Conservation (phyloP, 2,329 filamentous ascomycete genomes). For the Penicillium sp. region DNA sequence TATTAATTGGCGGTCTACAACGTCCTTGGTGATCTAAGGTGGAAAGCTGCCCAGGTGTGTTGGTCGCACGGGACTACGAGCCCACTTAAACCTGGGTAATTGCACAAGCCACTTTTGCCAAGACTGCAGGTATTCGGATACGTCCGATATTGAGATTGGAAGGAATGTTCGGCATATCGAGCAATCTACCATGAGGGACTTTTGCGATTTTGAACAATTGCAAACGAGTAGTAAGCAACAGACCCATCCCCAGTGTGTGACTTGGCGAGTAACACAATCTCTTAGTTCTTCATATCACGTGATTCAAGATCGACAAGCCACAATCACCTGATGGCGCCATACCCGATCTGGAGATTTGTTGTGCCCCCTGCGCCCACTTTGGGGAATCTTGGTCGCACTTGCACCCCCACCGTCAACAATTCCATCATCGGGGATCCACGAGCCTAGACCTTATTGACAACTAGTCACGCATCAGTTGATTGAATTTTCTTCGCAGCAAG, state of each 20-base stretch:
- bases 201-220: neutral
- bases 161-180: neutral
- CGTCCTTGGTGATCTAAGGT: neutral
- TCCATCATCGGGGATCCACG: slow-evolving; percentile 17
- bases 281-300: slow-evolving; percentile 3
- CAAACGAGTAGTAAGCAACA: neutral
- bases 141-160: neutral
- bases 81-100: slow-evolving; percentile 11
- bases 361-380: slow-evolving; percentile 24
- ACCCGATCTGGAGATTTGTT: slow-evolving; percentile 44
- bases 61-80: slow-evolving; percentile 26
- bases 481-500: neutral
- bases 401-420: slow-evolving; percentile 27
- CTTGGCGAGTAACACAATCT: neutral
- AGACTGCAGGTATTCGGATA: slow-evolving; percentile 9
- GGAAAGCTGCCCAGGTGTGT: neutral
- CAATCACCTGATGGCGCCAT: slow-evolving; percentile 28
- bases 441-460: neutral
- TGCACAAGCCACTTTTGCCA: slow-evolving; percentile 14
- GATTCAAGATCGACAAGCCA: slow-evolving; percentile 24
- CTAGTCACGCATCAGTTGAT: neutral
- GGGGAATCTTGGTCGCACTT: slow-evolving; percentile 25
- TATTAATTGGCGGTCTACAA: neutral
- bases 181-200: neutral
- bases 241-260: neutral